phyloP scores from a whole-genome alignment of 805 yeast species.

The Wickerhamiella azyma region DNA sequence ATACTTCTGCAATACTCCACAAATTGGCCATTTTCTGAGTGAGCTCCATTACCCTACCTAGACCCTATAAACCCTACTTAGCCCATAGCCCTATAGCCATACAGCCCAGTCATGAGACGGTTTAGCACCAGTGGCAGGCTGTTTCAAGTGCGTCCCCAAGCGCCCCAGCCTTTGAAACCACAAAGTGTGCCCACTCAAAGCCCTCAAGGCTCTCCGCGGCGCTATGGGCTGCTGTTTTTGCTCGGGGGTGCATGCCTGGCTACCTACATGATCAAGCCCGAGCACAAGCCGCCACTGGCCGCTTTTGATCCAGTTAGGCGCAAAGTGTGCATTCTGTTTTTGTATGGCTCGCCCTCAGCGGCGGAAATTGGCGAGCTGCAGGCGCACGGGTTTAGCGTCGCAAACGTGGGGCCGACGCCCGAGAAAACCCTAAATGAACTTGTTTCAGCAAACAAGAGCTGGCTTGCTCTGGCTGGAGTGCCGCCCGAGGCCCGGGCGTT shows the following conservation, averaged over 20 bases:
- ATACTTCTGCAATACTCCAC: too few relatives aligned
- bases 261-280: slow-evolving; percentile 16
- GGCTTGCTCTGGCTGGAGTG: slow-evolving; percentile 16
- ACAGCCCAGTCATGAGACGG: background rate
- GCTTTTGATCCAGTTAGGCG: slow-evolving; percentile 19
- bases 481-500: slow-evolving; percentile 5
- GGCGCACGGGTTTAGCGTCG: slow-evolving; percentile 9
- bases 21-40: too few relatives aligned
- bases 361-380: slow-evolving; percentile 10
- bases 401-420: background rate
- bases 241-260: slow-evolving; percentile 18
- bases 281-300: slow-evolving; percentile 13
- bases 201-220: background rate
- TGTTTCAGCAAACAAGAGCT: slow-evolving; percentile 14
- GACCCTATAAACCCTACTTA: background rate
- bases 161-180: background rate
- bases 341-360: slow-evolving; percentile 15
- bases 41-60: too few relatives aligned
- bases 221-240: slow-evolving; percentile 8
- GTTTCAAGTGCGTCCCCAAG: slow-evolving; percentile 4
- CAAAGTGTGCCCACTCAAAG: background rate
- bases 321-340: slow-evolving; percentile 16
- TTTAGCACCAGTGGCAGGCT: background rate
- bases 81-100: background rate
- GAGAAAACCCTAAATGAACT: slow-evolving; percentile 9